Conservation (phyloP, 805 yeast genomes). For the Spathaspora hagerdaliae region DNA sequence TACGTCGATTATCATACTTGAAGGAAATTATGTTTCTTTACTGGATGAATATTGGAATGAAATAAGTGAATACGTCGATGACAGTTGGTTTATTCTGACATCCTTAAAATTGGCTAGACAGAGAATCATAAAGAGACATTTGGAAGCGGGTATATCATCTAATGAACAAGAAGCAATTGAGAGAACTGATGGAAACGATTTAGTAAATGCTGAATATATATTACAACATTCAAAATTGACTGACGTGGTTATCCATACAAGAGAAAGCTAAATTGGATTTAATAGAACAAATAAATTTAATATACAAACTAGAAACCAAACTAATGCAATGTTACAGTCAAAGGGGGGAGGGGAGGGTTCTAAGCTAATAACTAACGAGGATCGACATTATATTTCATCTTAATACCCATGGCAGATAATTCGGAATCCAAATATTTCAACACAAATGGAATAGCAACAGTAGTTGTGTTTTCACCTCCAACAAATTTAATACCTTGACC, state of each 20-base stretch:
- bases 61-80: conserved; percentile 36
- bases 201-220: conserved; percentile 54
- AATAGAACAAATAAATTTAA: not conserved
- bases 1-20: conserved; percentile 59
- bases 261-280: not conserved
- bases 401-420: conserved; percentile 95
- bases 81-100: conserved; percentile 51
- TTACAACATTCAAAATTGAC: conserved; percentile 15
- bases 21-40: conserved; percentile 71
- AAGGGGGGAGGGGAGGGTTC: not conserved
- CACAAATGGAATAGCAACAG: conserved; percentile 95
- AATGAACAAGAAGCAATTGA: conserved; percentile 47
- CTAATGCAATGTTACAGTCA: not conserved
- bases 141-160: conserved; percentile 49
- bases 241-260: conserved; percentile 11
- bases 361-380: conserved; percentile 32
- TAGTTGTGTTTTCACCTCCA: conserved; percentile 92
- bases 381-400: conserved; percentile 81
- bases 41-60: conserved; percentile 56
- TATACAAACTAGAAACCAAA: not conserved
- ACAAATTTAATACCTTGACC: conserved; percentile 88
- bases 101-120: conserved; percentile 42
- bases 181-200: conserved; percentile 55
- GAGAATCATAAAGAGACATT: conserved; percentile 66
- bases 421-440: conserved; percentile 93